phyloP scores from a whole-genome alignment of 2,329 filamentous ascomycete species.

The Didymella keratinophila region DNA sequence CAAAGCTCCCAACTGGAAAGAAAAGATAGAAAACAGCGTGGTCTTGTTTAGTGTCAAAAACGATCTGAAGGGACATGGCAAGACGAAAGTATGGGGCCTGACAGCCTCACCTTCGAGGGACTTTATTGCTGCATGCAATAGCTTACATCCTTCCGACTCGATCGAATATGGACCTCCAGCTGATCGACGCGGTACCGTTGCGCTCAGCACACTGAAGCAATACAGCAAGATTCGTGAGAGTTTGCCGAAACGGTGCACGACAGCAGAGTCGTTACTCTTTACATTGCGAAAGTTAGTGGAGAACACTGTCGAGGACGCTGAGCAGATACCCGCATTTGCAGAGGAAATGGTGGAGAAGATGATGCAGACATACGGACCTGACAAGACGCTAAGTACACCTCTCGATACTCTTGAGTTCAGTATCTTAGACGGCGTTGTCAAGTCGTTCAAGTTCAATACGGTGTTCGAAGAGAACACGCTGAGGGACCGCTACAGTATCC shows the following conservation, averaged over 20 bases:
- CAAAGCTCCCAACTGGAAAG: slow-evolving; percentile 49
- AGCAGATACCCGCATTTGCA: slow-evolving; percentile 33
- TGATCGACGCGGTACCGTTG: slow-evolving; percentile 54
- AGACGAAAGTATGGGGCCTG: slow-evolving; percentile 64
- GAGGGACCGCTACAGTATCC: slow-evolving; percentile 42
- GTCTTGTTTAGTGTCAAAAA: slow-evolving; percentile 58
- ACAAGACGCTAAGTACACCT: background rate
- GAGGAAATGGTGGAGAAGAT: slow-evolving; percentile 36
- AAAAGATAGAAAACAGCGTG: slow-evolving; percentile 49
- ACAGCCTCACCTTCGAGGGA: slow-evolving; percentile 57
- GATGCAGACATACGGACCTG: slow-evolving; percentile 26
- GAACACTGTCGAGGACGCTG: slow-evolving; percentile 37
- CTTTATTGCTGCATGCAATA: slow-evolving; percentile 59
- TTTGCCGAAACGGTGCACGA: slow-evolving; percentile 32
- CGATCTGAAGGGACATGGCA: slow-evolving; percentile 59
- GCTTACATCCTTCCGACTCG: slow-evolving; percentile 64
- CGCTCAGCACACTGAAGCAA: slow-evolving; percentile 35
- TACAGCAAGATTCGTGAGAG: slow-evolving; percentile 27
- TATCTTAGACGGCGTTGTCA: slow-evolving; percentile 22
- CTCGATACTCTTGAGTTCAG: background rate
- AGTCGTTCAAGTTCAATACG: slow-evolving; percentile 30
- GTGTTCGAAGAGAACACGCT: slow-evolving; percentile 41
- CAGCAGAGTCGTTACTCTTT: slow-evolving; percentile 46
- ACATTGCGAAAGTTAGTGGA: slow-evolving; percentile 46
- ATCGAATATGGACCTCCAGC: slow-evolving; percentile 63